A percentile compares a stretch with the other conserved stretches of the same genome.
phyloP scores from a whole-genome alignment of 345 rosid genomes.

The Euclidium syriacum region DNA sequence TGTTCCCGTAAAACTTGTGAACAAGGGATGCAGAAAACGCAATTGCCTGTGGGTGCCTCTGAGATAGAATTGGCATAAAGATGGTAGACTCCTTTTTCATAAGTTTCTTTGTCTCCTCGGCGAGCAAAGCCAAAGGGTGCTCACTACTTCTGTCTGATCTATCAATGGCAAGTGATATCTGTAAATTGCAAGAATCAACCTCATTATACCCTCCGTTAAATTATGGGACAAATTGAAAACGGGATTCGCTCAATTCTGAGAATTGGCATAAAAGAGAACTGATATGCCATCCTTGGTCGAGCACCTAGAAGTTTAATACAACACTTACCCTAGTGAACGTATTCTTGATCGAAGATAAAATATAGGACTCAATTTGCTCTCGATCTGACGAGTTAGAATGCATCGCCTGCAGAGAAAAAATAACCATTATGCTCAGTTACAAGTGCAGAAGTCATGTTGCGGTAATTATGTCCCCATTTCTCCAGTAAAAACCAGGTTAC shows the following conservation, averaged over 20 bases:
- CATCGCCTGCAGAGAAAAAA: conserved; percentile 50
- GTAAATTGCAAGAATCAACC: conserved; percentile 30
- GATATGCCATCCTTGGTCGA: not conserved
- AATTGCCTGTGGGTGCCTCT: conserved; percentile 78
- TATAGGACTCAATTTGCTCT: conserved; percentile 81
- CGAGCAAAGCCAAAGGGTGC: conserved; percentile 82
- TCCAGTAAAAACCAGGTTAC: conserved; percentile 17
- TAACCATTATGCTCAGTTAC: conserved; percentile 19
- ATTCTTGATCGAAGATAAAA: conserved; percentile 75
- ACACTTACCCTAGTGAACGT: conserved; percentile 72
- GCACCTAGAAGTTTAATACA: not conserved
- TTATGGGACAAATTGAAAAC: conserved; percentile 1
- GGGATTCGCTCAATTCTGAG: not conserved
- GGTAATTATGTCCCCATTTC: conserved; percentile 4
- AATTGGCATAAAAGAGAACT: not conserved
- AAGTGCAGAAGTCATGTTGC: conserved; percentile 6
- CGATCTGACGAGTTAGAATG: conserved; percentile 59
- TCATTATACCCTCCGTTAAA: conserved; percentile 2
- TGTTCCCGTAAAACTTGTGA: conserved; percentile 84
- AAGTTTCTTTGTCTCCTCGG: conserved; percentile 78
- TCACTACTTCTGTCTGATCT: conserved; percentile 57
- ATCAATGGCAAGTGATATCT: conserved; percentile 65
- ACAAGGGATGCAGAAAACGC: conserved; percentile 73
- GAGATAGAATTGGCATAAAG: conserved; percentile 72
- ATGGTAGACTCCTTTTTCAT: conserved; percentile 61